These are phyloP conservation scores for Lasiosphaeriaceae sp. DNA, from an alignment of 495 filamentous ascomycete genomes.

Conservation along the genomic window DNA sequence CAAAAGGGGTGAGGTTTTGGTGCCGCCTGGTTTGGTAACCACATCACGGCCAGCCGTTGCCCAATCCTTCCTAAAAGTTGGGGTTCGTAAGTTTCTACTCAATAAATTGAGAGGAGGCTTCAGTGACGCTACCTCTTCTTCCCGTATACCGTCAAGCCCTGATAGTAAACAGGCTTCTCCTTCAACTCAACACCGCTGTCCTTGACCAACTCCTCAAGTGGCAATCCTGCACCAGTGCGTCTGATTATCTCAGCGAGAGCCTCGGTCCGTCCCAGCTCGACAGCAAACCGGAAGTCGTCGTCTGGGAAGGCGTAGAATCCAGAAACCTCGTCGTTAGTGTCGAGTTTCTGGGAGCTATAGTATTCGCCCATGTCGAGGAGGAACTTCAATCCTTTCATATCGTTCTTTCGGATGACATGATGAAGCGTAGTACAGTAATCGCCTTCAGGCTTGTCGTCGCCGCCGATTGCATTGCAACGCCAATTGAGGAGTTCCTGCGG, in stretches of 20 bases:
- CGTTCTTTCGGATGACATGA: conserved; percentile 34
- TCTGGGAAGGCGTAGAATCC: conserved; percentile 34
- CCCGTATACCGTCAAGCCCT: conserved; percentile 56
- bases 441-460: conserved; percentile 10
- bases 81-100: neutral
- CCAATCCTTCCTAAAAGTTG: conserved; percentile 42
- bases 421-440: conserved; percentile 13
- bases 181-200: conserved; percentile 53
- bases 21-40: conserved; percentile 16
- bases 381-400: conserved; percentile 30
- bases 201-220: conserved; percentile 58
- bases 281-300: conserved; percentile 24
- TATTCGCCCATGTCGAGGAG: conserved; percentile 33
- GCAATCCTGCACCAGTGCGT: conserved; percentile 58
- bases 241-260: conserved; percentile 39
- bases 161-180: conserved; percentile 64
- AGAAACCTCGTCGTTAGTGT: conserved; percentile 20
- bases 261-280: conserved; percentile 32
- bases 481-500: conserved; percentile 46
- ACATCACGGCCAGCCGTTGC: conserved; percentile 50
- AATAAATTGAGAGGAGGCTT: too few species aligned
- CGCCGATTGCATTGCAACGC: conserved; percentile 12
- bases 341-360: conserved; percentile 22
- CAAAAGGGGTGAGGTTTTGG: conserved; percentile 52
- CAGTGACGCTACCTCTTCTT: conserved; percentile 47